Evolutionary conservation across 192 early-diverging fungal species (phyloP).

Genomic region (Kickxella alabastrina): DNA sequence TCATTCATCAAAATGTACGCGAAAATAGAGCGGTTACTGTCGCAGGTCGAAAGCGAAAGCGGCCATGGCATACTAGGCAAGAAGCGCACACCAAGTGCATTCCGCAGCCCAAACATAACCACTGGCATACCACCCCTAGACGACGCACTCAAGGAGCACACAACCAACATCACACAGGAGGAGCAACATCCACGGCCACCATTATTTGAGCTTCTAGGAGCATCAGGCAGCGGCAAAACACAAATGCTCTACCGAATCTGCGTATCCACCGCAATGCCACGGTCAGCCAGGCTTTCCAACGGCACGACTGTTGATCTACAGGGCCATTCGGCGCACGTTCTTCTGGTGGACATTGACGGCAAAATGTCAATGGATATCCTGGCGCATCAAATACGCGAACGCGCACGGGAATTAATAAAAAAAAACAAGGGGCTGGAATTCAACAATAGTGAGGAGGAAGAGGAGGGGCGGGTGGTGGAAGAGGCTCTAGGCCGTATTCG

Average conservation of each 20-base stretch:
- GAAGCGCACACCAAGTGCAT: neutral
- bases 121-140: conserved; percentile 21
- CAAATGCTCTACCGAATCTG: conserved; percentile 33
- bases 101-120: neutral
- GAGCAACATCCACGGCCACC: neutral
- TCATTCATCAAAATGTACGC: conserved; percentile 11
- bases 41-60: conserved; percentile 22
- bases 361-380: conserved; percentile 13
- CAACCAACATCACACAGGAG: too few species aligned
- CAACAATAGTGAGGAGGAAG: neutral
- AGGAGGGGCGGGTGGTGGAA: neutral
- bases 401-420: too few species aligned
- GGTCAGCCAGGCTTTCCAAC: neutral
- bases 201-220: conserved; percentile 31
- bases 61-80: conserved; percentile 8
- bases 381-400: conserved; percentile 2
- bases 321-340: conserved; percentile 11
- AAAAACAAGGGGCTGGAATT: too few species aligned
- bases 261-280: conserved; percentile 9
- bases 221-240: conserved; percentile 41
- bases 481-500: conserved; percentile 19
- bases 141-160: conserved; percentile 1
- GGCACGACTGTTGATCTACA: neutral
- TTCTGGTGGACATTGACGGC: conserved; percentile 32
- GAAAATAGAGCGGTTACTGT: conserved; percentile 24